Percentiles rank a stretch among this genome's conserved stretches.
Evolutionary conservation across 2,329 filamentous ascomycete genomes (phyloP).

Genomic region (Aspergillus ochraceus): DNA sequence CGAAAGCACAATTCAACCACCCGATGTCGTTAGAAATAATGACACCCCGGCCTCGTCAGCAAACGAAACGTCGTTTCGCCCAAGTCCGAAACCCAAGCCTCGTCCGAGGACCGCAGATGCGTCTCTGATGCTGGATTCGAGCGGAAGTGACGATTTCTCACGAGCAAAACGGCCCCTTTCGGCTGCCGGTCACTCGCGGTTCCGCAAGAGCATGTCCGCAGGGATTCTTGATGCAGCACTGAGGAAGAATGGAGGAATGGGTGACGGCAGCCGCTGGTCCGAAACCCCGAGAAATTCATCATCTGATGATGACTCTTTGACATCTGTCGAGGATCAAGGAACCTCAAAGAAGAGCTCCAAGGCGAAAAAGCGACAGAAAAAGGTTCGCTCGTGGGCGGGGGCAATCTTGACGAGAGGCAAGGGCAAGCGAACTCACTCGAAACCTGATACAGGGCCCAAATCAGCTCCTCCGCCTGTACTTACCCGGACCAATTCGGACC

Average conservation of each 20-base stretch:
- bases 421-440: slow-evolving; percentile 45
- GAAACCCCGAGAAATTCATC: slow-evolving; percentile 27
- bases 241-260: slow-evolving; percentile 14
- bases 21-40: slow-evolving; percentile 75
- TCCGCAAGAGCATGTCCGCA: slow-evolving; percentile 32
- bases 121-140: slow-evolving; percentile 32
- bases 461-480: slow-evolving; percentile 45
- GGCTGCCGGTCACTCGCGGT: slow-evolving; percentile 35
- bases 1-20: slow-evolving; percentile 67
- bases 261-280: slow-evolving; percentile 24
- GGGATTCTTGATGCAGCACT: slow-evolving; percentile 29
- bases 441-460: slow-evolving; percentile 41
- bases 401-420: slow-evolving; percentile 51
- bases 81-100: slow-evolving; percentile 27
- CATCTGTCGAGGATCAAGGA: slow-evolving; percentile 28
- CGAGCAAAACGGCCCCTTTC: slow-evolving; percentile 43
- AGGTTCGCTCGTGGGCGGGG: slow-evolving; percentile 66
- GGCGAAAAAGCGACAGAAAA: slow-evolving; percentile 62
- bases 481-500: slow-evolving; percentile 42
- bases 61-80: slow-evolving; percentile 47
- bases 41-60: slow-evolving; percentile 50
- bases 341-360: slow-evolving; percentile 35
- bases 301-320: slow-evolving; percentile 32
- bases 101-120: slow-evolving; percentile 49
- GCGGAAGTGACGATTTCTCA: slow-evolving; percentile 19